Evolutionary conservation across 2,329 filamentous ascomycete species (phyloP).

Genomic region (Pseudogymnoascus sp.): DNA sequence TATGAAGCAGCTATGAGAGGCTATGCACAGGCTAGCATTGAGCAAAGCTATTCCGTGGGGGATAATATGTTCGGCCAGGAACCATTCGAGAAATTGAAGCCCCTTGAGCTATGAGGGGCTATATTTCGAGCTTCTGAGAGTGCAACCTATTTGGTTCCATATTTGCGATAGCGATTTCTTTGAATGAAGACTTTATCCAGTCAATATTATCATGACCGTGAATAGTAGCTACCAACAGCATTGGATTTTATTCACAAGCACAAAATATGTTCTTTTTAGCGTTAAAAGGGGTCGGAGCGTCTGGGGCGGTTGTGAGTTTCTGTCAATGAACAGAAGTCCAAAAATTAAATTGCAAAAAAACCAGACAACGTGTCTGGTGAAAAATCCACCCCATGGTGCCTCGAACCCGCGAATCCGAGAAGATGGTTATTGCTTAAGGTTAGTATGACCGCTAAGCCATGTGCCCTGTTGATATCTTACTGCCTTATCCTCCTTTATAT

Average conservation of each 20-base stretch:
- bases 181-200: neutral
- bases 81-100: too few relatives aligned
- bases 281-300: neutral
- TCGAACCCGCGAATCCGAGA: neutral
- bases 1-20: too few relatives aligned
- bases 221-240: neutral
- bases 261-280: neutral
- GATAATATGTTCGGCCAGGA: too few relatives aligned
- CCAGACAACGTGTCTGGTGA: neutral
- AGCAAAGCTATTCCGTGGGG: too few relatives aligned
- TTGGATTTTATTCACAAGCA: neutral
- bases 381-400: slow-evolving; percentile 1
- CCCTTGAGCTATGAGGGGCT: too few relatives aligned
- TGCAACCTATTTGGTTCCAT: neutral
- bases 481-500: neutral
- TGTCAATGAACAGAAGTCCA: neutral
- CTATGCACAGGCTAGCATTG: too few relatives aligned
- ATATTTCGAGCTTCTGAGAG: neutral
- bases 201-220: too few relatives aligned
- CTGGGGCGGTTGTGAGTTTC: neutral
- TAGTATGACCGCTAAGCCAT: neutral
- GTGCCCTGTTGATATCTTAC: neutral
- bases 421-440: neutral
- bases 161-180: neutral
- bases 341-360: neutral